Evolutionary conservation across 768 basidiomycete genomes (phyloP), one percentile per base, ranked within the genome.

Genomic region (Astraeus odoratus): DNA sequence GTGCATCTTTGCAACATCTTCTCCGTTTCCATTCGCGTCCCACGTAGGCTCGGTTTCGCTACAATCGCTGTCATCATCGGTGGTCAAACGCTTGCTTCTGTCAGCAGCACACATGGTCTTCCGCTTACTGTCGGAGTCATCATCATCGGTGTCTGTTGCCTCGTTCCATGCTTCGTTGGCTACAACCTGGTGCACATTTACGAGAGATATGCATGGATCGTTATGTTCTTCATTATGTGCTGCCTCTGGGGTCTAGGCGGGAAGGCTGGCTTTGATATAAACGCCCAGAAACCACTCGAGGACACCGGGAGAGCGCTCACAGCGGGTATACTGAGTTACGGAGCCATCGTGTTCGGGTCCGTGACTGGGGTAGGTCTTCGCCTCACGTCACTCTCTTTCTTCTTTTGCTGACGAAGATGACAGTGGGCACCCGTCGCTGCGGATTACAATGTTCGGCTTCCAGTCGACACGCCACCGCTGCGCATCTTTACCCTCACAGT

Each of bases 151-250:
- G 39, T 75, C 6, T 67, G 64, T 48, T 67, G 61, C 39, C 51
- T 75, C 25, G 54, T 74, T 16, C 72, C 72, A 15, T 74, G 73
- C 49, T 71, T 75, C 43, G 53, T 75, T 7, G 73, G 73, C 3
- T 74, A 75, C 48, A 50, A 74, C 45, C 53, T 70, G 51, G 63
- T 76, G 15, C 73, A 75, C 47, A 47, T 63, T 44, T 78, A 72
- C 53, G 77, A 78, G 48, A 69, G 76, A 12, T 80, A 76, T 47
- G 74, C 76, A 2, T 80, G 78, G 78, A 69, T 75, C 5, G 53
- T 69, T 22, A 61, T 62, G 12, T 57, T 68, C 34, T 58, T 74
- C 53, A 66, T 78, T 54, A 71, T 76, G 67, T 65, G 71, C 42
- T 72, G 73, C 54, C 67, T 78, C 29, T 74, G 69, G 51, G 77